These are phyloP conservation scores for Colletotrichum sublineola DNA, from an alignment of 2,329 filamentous ascomycete genomes.

Conservation along the genomic window DNA sequence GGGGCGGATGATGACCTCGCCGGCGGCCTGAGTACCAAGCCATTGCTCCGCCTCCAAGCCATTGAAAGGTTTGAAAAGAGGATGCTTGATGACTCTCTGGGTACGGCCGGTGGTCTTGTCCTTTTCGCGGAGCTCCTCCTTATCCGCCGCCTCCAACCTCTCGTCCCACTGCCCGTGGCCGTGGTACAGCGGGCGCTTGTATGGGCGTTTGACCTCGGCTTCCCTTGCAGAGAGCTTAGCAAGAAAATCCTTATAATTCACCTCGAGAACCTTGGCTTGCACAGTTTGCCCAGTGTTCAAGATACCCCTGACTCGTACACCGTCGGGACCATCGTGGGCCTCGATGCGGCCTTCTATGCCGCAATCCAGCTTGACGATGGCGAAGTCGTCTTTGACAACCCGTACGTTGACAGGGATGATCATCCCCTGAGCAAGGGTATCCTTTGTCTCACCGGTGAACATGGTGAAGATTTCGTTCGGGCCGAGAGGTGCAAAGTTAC, in stretches of 20 bases:
- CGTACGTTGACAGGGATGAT: slow-evolving; percentile 91
- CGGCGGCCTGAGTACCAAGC: slow-evolving; percentile 84
- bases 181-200: slow-evolving; percentile 77
- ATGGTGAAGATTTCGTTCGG: slow-evolving; percentile 93
- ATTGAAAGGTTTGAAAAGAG: slow-evolving; percentile 94
- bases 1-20: slow-evolving; percentile 94
- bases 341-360: slow-evolving; percentile 92
- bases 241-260: slow-evolving; percentile 88
- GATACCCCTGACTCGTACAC: slow-evolving; percentile 78
- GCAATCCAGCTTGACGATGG: slow-evolving; percentile 93
- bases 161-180: slow-evolving; percentile 90
- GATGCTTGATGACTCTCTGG: slow-evolving; percentile 97
- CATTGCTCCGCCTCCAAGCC: slow-evolving; percentile 93
- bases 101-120: slow-evolving; percentile 87
- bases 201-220: slow-evolving; percentile 81
- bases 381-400: slow-evolving; percentile 90
- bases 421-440: slow-evolving; percentile 89
- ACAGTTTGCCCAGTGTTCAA: slow-evolving; percentile 86
- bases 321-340: slow-evolving; percentile 82
- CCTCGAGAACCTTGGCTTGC: slow-evolving; percentile 86
- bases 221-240: slow-evolving; percentile 89
- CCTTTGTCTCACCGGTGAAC: slow-evolving; percentile 92
- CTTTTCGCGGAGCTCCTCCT: slow-evolving; percentile 86
- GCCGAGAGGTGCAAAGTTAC: slow-evolving; percentile 78
- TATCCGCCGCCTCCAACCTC: slow-evolving; percentile 82